Evolutionary conservation across 345 rosid species (phyloP), one percentile per base, ranked within the genome.

Genomic region (Aegle marmelos): DNA sequence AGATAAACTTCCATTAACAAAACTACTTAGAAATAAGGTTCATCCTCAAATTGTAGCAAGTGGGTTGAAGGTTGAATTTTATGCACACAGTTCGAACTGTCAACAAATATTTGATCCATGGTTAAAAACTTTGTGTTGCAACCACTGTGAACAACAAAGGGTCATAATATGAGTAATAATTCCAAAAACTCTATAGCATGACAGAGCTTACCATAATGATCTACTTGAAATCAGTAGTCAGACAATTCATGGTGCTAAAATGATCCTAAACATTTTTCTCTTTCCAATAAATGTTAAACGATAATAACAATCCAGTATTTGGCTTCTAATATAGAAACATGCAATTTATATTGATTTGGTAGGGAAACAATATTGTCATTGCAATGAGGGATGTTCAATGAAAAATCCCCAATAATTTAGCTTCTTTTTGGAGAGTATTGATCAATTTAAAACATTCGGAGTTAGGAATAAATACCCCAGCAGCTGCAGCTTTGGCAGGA

Each of bases 401-500:
- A 37, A 22, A 63, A 63, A 9, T 36, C 45, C 58, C 14, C 2
- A 11, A 9, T 62, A 10, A 30, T 30, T 75, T 28, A 19, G 70
- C 41, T 4, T 6, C 6, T 30, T 13, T 22, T 45, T 50, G 28
- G 21, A 48, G 31, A 45, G 48, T 45, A 45, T 45, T 45, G 53
- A 63, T 31, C 33, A 57, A 63, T 3, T 63, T n/a, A 63, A 30
- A 63, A 5, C 11, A 45, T 70, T 8, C 27, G 68, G 64, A 31
- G n/a, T 16, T 36, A 28, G 19, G 39, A 62, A 6, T 4, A 60
- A 89, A 84, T 85, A 91, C 97, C 95, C 78, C 90, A 91, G 78
- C 21, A 83, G 89, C 76, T 77, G 76, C 74, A 93, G 89, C 90
- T 92, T 87, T 30, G 97, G 99, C 75, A 95, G 94, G 79, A 95